Percentiles rank a stretch among this genome's conserved stretches.
These are phyloP conservation scores for Geotrichum citri-aurantii DNA, from an alignment of 1,139 yeast species.

Conservation along the genomic window DNA sequence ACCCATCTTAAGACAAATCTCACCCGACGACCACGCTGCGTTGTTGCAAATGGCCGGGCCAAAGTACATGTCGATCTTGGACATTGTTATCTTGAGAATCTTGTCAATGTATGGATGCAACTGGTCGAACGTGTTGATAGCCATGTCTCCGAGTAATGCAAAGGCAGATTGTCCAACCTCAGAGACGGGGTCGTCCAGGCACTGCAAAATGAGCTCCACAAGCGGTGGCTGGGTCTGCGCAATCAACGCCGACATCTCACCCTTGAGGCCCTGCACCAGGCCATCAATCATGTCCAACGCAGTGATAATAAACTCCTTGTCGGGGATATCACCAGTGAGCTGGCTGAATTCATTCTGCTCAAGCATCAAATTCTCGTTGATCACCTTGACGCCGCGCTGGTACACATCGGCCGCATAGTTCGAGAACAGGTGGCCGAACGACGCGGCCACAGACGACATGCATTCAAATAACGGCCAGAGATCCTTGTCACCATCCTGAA, in stretches of 20 bases:
- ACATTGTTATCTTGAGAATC: conserved; percentile 56
- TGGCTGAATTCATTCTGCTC: conserved; percentile 42
- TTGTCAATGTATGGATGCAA: conserved; percentile 53
- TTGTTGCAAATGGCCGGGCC: conserved; percentile 66
- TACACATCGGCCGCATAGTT: conserved; percentile 92
- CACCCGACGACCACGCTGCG: conserved; percentile 93
- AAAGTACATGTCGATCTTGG: conserved; percentile 48
- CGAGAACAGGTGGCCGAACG: conserved; percentile 75
- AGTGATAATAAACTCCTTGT: conserved; percentile 85
- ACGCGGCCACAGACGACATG: conserved; percentile 85
- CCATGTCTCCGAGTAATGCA: conserved; percentile 86
- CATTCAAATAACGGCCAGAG: conserved; percentile 92
- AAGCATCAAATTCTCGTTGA: conserved; percentile 60
- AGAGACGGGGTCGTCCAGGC: conserved; percentile 68
- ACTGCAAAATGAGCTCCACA: conserved; percentile 58
- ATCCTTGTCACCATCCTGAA: conserved; percentile 72
- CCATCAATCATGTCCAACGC: conserved; percentile 89
- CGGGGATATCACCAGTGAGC: conserved; percentile 48
- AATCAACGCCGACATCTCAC: conserved; percentile 56
- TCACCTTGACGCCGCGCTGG: conserved; percentile 65
- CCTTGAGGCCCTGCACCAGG: conserved; percentile 78
- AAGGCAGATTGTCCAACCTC: conserved; percentile 92
- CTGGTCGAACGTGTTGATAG: conserved; percentile 50
- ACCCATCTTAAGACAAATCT: conserved; percentile 59
- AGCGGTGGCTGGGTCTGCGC: conserved; percentile 40